Base-by-base conservation (phyloP, 495 filamentous ascomycete species). In the Xylaria grammica region DNA sequence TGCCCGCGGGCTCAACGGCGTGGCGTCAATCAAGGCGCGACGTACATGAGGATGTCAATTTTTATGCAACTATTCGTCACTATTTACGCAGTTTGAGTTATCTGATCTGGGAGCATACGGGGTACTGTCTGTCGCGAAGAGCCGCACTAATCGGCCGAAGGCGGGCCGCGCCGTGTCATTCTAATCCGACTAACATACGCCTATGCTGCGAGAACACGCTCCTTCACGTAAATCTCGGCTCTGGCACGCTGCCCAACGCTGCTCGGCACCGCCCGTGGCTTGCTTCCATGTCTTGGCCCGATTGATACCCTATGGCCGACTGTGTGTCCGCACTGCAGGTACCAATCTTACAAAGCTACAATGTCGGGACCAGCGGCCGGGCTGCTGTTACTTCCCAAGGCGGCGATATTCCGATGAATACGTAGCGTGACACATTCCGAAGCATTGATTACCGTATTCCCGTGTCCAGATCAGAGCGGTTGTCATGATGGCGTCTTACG, bases 381-480 rank as follows among this genome's bases (percentile, higher is more conserved):
- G 91, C 90, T 8, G 94, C 90, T 1, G 90, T 94, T 60, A n/a
- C n/a, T n/a, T n/a, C n/a, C n/a, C 91, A 94, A 72, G 77, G 93
- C 22, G 82, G 92, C 36, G 88, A 93, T 79, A 75, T 79, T 1
- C 90, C 91, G 5, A n/a, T 22, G 19, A 7, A 17, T 34, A 20
- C 34, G 27, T 19, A 56, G 38, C 24, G 38, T 45, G 17, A 5
- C 27, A 24, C 11, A 48, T 19, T 13, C 55, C 55, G 22, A 58
- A 20, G 9, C 24, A 44, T 40, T 42, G 10, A 26, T 29, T 27
- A 19, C 29, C 20, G 9, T 34, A 22, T 0, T 24, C n/a, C 29
- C 26, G 4, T 1, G 40, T 34, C 29, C 15, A 17, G 15, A 40
- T 30, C 8, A 17, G 54, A 56, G 13, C 22, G 30, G 3, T 27